These are phyloP conservation scores for Pestalotiopsis sp. DNA, from an alignment of 2,329 filamentous ascomycete genomes.

Conservation along the genomic window DNA sequence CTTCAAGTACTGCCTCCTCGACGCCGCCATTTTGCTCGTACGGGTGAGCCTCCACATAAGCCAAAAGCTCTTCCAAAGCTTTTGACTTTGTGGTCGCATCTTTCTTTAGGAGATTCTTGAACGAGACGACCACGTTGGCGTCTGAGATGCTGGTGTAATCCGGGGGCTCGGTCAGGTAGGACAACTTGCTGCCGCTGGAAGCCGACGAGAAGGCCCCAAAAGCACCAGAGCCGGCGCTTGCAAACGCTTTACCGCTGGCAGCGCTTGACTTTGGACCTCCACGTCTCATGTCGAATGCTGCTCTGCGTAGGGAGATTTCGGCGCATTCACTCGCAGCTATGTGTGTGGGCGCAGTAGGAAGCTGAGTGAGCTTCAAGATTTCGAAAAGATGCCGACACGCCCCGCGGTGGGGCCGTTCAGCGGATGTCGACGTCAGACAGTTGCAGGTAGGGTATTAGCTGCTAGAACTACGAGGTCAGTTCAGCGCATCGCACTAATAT, in stretches of 20 bases:
- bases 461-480: no score
- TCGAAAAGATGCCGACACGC: neutral
- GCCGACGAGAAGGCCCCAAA: slow-evolving; percentile 46
- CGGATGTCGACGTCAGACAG: slow-evolving; percentile 1
- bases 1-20: slow-evolving; percentile 82
- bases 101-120: slow-evolving; percentile 92
- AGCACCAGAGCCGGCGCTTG: slow-evolving; percentile 25
- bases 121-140: slow-evolving; percentile 81
- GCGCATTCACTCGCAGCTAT: neutral
- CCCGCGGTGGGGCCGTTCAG: neutral
- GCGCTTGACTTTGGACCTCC: slow-evolving; percentile 30
- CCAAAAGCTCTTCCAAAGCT: slow-evolving; percentile 81
- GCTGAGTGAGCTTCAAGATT: slow-evolving; percentile 1
- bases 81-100: slow-evolving; percentile 91
- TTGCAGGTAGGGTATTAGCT: neutral
- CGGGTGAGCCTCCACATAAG: slow-evolving; percentile 59
- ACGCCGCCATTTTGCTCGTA: slow-evolving; percentile 61
- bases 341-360: neutral
- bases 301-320: neutral
- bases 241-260: slow-evolving; percentile 28
- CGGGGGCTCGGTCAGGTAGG: slow-evolving; percentile 84
- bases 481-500: neutral
- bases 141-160: slow-evolving; percentile 79
- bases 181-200: slow-evolving; percentile 59
- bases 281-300: slow-evolving; percentile 28